phyloP scores from a whole-genome alignment of 805 yeast species.

The Cyberlindnera samutprakarnensis region DNA sequence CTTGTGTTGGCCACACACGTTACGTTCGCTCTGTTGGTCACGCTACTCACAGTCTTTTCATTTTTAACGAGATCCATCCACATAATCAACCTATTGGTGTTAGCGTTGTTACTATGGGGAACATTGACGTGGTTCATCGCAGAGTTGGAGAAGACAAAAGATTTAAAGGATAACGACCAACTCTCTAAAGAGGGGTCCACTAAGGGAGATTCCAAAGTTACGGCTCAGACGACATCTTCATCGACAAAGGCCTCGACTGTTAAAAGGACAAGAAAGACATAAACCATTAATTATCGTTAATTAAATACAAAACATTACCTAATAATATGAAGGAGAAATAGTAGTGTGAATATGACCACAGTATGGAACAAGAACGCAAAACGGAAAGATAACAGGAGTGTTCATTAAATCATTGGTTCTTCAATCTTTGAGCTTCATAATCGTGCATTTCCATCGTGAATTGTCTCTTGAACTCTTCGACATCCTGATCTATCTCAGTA shows the following conservation, averaged over 20 bases:
- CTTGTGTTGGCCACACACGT: constrained; percentile 82
- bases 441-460: constrained; percentile 16
- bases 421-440: constrained; percentile 16
- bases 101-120: constrained; percentile 65
- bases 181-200: constrained; percentile 19
- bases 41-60: constrained; percentile 51
- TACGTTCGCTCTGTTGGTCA: constrained; percentile 60
- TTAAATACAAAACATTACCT: no score
- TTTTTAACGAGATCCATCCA: constrained; percentile 57
- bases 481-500: constrained; percentile 15
- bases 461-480: constrained; percentile 17
- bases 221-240: neutral
- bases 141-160: constrained; percentile 46
- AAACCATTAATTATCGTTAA: constrained; percentile 5
- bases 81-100: constrained; percentile 42
- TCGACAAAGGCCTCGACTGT: no score
- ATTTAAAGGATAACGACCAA: constrained; percentile 5
- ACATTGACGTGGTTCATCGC: constrained; percentile 82
- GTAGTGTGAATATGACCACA: no score
- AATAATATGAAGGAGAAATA: no score
- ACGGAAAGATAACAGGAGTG: constrained; percentile 7
- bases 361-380: no score
- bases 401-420: neutral
- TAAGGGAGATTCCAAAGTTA: constrained; percentile 1
- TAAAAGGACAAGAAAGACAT: neutral